Base-by-base conservation (phyloP, 192 early-diverging fungal species). In the Backusella psychrophila region DNA sequence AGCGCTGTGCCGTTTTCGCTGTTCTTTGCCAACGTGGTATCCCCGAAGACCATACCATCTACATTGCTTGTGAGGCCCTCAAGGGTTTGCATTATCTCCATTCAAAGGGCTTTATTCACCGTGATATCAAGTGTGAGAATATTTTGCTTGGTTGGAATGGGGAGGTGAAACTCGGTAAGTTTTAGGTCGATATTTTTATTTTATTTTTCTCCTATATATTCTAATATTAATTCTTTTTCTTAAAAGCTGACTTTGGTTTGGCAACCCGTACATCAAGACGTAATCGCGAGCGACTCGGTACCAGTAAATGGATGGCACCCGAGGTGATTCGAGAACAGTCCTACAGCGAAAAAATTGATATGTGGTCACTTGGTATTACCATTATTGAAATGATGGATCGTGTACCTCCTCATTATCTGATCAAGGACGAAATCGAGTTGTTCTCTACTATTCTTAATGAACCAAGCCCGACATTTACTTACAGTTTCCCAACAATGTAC, bases 321-420 rank as follows among this genome's bases (percentile, higher is more conserved):
- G 86, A 87, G 77, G 82, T 87, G 26, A 78, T 87, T 75, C 75
- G 68, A 26, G 80, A 83, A 29, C 78, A 85, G 35, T 41, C 74
- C 17, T 87, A 87, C 56, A 78, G 81, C 70, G 83, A 86, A 49
- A 87, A 80, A 53, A 79, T 85, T 39, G 86, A 87, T 66, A 74
- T 87, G 67, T 87, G 86, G 86, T 85, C 84, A 9, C 72, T 87
- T 35, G 86, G 82, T 26, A 82, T 87, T 42, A 82, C 80, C 19
- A 74, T 79, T 23, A 86, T 86, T 74, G 85, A 86, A 76, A 80
- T 86, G 82, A 77, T 86, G 78, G 85, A 86, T 23, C 80, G 85
- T 59, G 78, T 76, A 26, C 85, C 85, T 33, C 85, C 85, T n/a
- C 83, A 79, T 68, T 86, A 82, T 56, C 80, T 73, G 9, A 56